A percentile compares a stretch with the other conserved stretches of the same genome.
These are phyloP conservation scores for Scalesia atractyloides DNA, from an alignment of 129 eudicot genomes.

Conservation along the genomic window DNA sequence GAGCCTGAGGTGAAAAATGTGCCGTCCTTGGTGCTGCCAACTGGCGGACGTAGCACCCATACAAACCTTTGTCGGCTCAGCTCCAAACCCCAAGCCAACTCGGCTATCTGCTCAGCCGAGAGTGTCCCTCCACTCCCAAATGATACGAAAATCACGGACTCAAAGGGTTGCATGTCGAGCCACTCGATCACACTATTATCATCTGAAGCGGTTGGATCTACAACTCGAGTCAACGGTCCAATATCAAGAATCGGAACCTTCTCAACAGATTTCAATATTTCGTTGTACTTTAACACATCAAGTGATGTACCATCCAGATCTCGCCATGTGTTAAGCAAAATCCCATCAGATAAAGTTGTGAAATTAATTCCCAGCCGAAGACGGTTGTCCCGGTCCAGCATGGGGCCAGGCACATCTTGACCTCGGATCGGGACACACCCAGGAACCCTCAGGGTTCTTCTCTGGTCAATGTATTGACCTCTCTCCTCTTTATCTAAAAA, in stretches of 20 bases:
- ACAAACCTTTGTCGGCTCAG: no score
- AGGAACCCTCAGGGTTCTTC: constrained; percentile 42
- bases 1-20: constrained; percentile 22
- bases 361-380: constrained; percentile 32
- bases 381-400: constrained; percentile 49
- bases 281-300: constrained; percentile 29
- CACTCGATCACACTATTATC: constrained; percentile 37
- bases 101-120: constrained; percentile 35
- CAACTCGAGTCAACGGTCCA: constrained; percentile 51
- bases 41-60: constrained; percentile 51
- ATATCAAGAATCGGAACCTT: constrained; percentile 58
- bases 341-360: constrained; percentile 41
- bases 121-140: constrained; percentile 56
- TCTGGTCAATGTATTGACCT: constrained; percentile 52
- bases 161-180: constrained; percentile 55
- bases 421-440: constrained; percentile 57
- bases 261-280: constrained; percentile 22
- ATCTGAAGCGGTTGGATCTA: constrained; percentile 16
- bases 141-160: constrained; percentile 50
- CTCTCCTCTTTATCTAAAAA: constrained; percentile 45
- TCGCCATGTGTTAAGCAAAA: constrained; percentile 60
- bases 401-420: constrained; percentile 55
- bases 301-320: constrained; percentile 45
- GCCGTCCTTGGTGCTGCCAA: neutral
- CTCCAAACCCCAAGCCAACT: constrained; percentile 55